A percentile compares a stretch with the other conserved stretches of the same genome.
phyloP scores from a whole-genome alignment of 768 basidiomycete genomes.

The Phanerodontia chrysosporium region DNA sequence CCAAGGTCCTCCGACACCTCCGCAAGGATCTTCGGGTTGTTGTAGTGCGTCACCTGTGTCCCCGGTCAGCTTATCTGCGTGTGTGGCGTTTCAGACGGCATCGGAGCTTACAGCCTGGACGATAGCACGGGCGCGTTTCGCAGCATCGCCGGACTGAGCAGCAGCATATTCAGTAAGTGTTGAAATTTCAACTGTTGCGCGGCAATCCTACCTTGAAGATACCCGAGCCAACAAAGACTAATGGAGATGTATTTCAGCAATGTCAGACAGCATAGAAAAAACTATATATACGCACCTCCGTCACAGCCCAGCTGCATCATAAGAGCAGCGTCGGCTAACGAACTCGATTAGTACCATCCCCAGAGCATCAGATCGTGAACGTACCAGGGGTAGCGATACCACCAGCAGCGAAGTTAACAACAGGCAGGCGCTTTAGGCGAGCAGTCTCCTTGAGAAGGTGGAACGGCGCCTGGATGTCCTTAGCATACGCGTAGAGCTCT shows the following conservation, averaged over 20 bases:
- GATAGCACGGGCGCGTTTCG: constrained; percentile 90
- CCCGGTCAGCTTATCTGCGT: not conserved
- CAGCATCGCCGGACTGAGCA: constrained; percentile 82
- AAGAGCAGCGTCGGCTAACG: constrained; percentile 84
- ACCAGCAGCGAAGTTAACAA: constrained; percentile 96
- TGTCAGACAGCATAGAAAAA: not conserved
- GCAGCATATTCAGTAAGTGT: not conserved
- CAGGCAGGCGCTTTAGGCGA: constrained; percentile 87
- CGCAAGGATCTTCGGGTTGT: constrained; percentile 88
- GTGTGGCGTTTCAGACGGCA: not conserved
- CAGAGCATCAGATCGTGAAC: constrained; percentile 2
- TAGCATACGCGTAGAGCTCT: constrained; percentile 90
- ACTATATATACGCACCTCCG: constrained; percentile 58
- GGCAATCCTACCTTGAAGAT: constrained; percentile 77
- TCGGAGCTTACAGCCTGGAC: constrained; percentile 77
- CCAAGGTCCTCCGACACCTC: constrained; percentile 89
- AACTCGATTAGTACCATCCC: constrained; percentile 3
- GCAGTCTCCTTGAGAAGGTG: constrained; percentile 95
- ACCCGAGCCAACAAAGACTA: constrained; percentile 97
- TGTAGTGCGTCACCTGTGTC: constrained; percentile 81
- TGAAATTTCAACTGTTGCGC: not conserved
- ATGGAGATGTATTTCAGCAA: constrained; percentile 11
- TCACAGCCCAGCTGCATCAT: constrained; percentile 99
- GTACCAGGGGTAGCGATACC: constrained; percentile 88
- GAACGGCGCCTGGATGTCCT: constrained; percentile 89